phyloP scores from a whole-genome alignment of 225 moss, liverwort and hornwort genomes.

The Marchantia paleacea region DNA sequence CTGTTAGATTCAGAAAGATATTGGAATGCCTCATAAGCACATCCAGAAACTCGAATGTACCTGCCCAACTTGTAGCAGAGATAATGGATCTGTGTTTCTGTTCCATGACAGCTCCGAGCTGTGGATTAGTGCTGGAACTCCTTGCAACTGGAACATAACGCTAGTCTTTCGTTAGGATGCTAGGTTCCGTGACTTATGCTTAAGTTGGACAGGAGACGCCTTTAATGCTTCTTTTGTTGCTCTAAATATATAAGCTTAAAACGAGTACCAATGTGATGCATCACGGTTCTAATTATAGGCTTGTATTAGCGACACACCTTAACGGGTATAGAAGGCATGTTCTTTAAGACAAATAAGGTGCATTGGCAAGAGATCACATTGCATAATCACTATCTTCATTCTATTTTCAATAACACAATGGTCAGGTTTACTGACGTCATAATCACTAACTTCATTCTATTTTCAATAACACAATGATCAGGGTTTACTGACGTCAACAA shows the following conservation, averaged over 20 bases:
- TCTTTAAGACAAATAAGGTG: not conserved
- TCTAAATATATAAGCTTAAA: not conserved
- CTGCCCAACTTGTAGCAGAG: conserved; percentile 47
- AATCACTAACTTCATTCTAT: not conserved
- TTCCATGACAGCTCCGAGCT: conserved; percentile 89
- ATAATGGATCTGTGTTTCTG: conserved; percentile 58
- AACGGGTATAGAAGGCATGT: not conserved
- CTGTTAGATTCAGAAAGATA: too few species aligned
- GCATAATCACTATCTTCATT: too few species aligned
- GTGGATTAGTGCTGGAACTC: conserved; percentile 71
- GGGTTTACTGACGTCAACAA: conserved; percentile 57
- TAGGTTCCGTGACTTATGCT: not conserved
- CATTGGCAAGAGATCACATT: too few species aligned
- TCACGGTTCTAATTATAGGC: not conserved
- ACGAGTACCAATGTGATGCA: not conserved
- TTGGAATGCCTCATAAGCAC: not conserved
- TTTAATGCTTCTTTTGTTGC: not conserved
- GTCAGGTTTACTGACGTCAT: not conserved
- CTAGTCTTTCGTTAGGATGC: not conserved
- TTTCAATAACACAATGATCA: not conserved
- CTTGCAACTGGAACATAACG: conserved; percentile 48
- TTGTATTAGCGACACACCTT: not conserved
- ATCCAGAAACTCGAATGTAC: conserved; percentile 3
- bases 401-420: too few species aligned
- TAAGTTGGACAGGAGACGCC: not conserved